Evolutionary conservation across 352 stramenopile species (phyloP), one percentile per base, ranked within the genome.

Genomic region (Phytophthora fragariaefolia): DNA sequence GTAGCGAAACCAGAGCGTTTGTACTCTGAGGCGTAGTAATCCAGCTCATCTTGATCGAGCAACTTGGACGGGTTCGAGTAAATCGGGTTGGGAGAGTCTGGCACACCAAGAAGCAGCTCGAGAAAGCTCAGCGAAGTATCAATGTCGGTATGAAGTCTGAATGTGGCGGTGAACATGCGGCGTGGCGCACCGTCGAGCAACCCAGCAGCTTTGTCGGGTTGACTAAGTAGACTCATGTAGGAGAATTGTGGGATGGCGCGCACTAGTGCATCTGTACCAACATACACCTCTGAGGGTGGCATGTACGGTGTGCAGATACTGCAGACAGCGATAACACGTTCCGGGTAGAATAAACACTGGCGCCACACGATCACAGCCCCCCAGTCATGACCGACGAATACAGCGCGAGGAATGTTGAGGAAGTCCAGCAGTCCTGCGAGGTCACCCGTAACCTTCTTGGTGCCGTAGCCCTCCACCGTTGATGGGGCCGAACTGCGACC

Each of bases 361-460:
- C 72, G 74, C 80, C 80, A 92, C 24, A 84, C 69, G 23, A 83
- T 73, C 3, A 59, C 65, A 17, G 74, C 83, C 18, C 83, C 83
- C 83, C 83, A 92, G 63, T 92, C 83, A 53, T 92, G 81, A 8
- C 83, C 83, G 26, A 90, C 76, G 40, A 91, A 83, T 47, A 91
- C 82, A 3, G 78, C 77, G 30, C 87, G 82, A 34, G 85, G 70
- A 15, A 91, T 75, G 12, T 87, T 70, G 10, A 93, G 50, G 43
- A 77, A 73, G 52, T 93, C 80, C 80, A 72, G 70, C 17, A 90
- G 49, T 2, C 57, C 73, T 1, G 64, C 74, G 4, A 89, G 63
- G 45, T 90, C 82, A 12, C 47, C 34, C 23, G 69, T 82, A 36
- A 85, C 66, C 58, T 87, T 83, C 69, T 90, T 84, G 43, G 66